Conservation (phyloP, 129 eudicot genomes). For the Glebionis coronaria region DNA sequence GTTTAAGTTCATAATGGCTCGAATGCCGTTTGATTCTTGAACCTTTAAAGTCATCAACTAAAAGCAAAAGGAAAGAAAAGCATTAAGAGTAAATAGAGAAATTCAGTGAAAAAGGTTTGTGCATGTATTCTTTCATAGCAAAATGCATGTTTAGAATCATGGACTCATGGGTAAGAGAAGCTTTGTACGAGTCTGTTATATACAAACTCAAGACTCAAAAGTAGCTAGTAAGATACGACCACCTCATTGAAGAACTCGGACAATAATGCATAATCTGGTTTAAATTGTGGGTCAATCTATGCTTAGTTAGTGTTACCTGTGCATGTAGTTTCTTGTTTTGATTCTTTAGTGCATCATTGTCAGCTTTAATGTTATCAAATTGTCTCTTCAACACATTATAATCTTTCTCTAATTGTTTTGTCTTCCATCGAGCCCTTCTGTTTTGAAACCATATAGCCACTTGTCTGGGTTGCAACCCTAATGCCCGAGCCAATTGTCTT, state of each 20-base stretch:
- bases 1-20: slow-evolving; percentile 54
- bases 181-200: too few relatives aligned
- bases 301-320: too few relatives aligned
- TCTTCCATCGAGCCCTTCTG: slow-evolving; percentile 90
- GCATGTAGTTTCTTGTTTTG: slow-evolving; percentile 76
- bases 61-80: slow-evolving; percentile 3
- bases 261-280: too few relatives aligned
- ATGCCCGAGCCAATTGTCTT: slow-evolving; percentile 75
- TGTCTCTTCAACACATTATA: slow-evolving; percentile 73
- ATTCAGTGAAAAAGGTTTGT: too few relatives aligned
- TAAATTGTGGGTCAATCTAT: too few relatives aligned
- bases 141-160: too few relatives aligned
- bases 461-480: slow-evolving; percentile 82
- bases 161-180: too few relatives aligned
- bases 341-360: slow-evolving; percentile 65
- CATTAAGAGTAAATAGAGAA: too few relatives aligned
- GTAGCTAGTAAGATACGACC: too few relatives aligned
- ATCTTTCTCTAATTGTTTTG: slow-evolving; percentile 81
- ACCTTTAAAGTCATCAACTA: slow-evolving; percentile 54
- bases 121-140: too few relatives aligned
- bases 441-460: slow-evolving; percentile 94
- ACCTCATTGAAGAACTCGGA: too few relatives aligned
- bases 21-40: slow-evolving; percentile 40
- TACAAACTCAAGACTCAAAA: too few relatives aligned
- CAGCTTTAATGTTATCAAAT: slow-evolving; percentile 69